Evolutionary conservation across 352 stramenopile species (phyloP).

Genomic region (Globisporangium emineosum): DNA sequence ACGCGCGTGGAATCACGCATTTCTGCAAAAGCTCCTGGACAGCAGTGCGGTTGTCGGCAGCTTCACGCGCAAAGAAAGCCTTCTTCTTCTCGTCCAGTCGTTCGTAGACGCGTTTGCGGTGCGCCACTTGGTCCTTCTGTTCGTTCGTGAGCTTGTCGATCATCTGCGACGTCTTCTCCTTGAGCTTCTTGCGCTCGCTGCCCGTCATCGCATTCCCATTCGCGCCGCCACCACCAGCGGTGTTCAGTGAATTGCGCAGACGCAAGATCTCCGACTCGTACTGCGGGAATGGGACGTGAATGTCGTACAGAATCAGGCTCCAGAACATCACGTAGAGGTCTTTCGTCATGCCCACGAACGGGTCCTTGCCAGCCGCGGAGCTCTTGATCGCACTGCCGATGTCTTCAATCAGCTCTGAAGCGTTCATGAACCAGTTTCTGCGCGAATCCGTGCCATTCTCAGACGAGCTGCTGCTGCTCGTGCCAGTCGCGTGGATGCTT

Average conservation of each 20-base stretch:
- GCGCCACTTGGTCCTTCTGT: constrained; percentile 82
- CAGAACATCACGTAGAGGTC: constrained; percentile 86
- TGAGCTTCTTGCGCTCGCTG: constrained; percentile 78
- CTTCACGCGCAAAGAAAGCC: constrained; percentile 51
- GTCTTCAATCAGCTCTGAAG: constrained; percentile 52
- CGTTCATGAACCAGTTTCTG: constrained; percentile 68
- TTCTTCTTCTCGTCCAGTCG: constrained; percentile 71
- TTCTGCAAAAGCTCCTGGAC: constrained; percentile 75
- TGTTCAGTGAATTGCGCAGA: constrained; percentile 55
- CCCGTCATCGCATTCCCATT: constrained; percentile 23
- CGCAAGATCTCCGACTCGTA: constrained; percentile 84
- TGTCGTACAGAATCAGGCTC: constrained; percentile 84
- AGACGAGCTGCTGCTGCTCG: constrained; percentile 24
- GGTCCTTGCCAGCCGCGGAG: constrained; percentile 27
- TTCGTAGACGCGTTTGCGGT: constrained; percentile 83
- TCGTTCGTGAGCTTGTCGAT: constrained; percentile 85
- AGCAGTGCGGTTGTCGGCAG: constrained; percentile 38
- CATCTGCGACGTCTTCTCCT: constrained; percentile 72
- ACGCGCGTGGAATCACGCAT: constrained; percentile 71
- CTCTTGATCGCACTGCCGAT: constrained; percentile 38
- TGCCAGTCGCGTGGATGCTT: constrained; percentile 48
- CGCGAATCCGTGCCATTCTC: constrained; percentile 15
- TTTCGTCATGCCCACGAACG: constrained; percentile 67
- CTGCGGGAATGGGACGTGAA: constrained; percentile 80
- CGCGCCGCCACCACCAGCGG: constrained; percentile 22